Conservation (phyloP, 352 stramenopile genomes). For the Pelagophyceae sp. region DNA sequence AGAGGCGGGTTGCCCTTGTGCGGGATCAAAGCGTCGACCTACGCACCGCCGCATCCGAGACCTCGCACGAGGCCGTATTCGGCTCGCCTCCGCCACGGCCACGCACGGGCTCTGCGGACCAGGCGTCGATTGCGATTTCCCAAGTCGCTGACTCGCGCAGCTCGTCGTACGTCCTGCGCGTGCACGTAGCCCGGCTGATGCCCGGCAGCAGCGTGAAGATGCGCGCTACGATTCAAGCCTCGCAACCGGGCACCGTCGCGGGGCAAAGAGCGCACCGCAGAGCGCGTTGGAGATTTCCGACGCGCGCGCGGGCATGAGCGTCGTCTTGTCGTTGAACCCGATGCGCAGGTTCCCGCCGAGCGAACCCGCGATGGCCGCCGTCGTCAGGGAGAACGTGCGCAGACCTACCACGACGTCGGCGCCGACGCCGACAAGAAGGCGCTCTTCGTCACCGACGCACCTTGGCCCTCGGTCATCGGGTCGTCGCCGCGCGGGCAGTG, state of each 20-base stretch:
- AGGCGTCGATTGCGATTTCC: constrained; percentile 20
- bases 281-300: background rate
- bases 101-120: background rate
- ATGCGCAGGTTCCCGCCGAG: background rate
- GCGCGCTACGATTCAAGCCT: constrained; percentile 9
- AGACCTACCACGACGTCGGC: background rate
- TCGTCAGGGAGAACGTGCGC: background rate
- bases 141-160: constrained; percentile 1
- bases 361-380: background rate
- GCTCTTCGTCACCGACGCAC: background rate
- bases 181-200: background rate
- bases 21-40: constrained; percentile 12
- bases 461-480: constrained; percentile 36
- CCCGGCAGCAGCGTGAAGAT: constrained; percentile 13
- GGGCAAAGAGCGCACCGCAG: background rate
- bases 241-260: too few species aligned
- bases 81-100: too few species aligned
- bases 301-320: background rate
- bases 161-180: background rate
- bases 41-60: too few species aligned
- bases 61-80: too few species aligned
- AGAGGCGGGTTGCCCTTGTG: constrained; percentile 22
- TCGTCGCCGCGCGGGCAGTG: constrained; percentile 71
- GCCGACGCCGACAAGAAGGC: background rate
- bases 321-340: background rate